These are phyloP conservation scores for Helianthus annuus DNA, from an alignment of 129 eudicot species.

Conservation along the genomic window HanXRQr2.0-SUNRISE NC_035441.2:173263887-173264386, in stretches of 20 bases:
- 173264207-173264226: conserved; percentile 78
- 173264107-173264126: conserved; percentile 40
- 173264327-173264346: conserved; percentile 85
- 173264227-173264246: conserved; percentile 94
- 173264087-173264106: conserved; percentile 93
- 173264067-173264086: conserved; percentile 75
- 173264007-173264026: conserved; percentile 95
- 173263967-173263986: conserved; percentile 99
- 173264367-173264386: conserved; percentile 99
- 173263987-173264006: conserved; percentile 93
- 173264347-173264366: conserved; percentile 83
- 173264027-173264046: conserved; percentile 99
- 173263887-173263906: not conserved
- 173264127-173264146: not conserved
- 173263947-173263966: conserved; percentile 99
- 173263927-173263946: not conserved
- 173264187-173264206: conserved; percentile 76
- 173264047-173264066: conserved; percentile 93
- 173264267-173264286: conserved; percentile 78
- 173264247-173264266: conserved; percentile 98
- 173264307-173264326: conserved; percentile 99
- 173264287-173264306: conserved; percentile 82
- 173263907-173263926: not conserved
- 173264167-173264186: conserved; percentile 46
- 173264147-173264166: no score